Percentiles rank a stretch among this genome's conserved stretches.
Evolutionary conservation across 768 basidiomycete species (phyloP).

Genomic region (Russula lepida): DNA sequence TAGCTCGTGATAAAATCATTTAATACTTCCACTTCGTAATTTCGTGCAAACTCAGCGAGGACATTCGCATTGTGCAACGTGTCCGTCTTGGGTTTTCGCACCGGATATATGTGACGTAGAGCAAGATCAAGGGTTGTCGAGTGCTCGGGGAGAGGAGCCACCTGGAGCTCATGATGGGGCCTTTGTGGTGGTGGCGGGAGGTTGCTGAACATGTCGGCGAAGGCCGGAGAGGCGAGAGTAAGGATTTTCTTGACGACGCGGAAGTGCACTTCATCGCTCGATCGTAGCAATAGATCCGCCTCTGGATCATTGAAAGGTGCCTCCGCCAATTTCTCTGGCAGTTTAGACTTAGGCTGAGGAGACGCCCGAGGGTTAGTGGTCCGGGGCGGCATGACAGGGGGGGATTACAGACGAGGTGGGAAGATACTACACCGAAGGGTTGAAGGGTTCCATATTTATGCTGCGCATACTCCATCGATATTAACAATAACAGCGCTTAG

Average conservation of each 20-base stretch:
- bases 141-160: neutral
- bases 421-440: too few relatives aligned
- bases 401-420: too few relatives aligned
- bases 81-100: neutral
- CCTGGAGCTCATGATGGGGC: neutral
- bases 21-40: constrained; percentile 11
- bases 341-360: neutral
- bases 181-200: neutral
- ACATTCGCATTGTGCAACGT: neutral
- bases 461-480: too few relatives aligned
- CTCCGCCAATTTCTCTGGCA: neutral
- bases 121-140: constrained; percentile 3
- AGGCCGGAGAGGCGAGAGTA: neutral
- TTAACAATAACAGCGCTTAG: too few relatives aligned
- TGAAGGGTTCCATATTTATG: too few relatives aligned
- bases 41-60: constrained; percentile 9
- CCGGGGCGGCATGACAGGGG: neutral
- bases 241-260: constrained; percentile 3
- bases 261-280: constrained; percentile 2
- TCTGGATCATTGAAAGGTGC: neutral
- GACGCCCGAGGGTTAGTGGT: neutral
- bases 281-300: neutral
- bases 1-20: neutral
- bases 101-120: constrained; percentile 12
- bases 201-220: constrained; percentile 6